Percentiles rank a stretch among this genome's conserved stretches.
phyloP scores from a whole-genome alignment of 306 rosid genomes.

The Vachellia pachyceras region DNA sequence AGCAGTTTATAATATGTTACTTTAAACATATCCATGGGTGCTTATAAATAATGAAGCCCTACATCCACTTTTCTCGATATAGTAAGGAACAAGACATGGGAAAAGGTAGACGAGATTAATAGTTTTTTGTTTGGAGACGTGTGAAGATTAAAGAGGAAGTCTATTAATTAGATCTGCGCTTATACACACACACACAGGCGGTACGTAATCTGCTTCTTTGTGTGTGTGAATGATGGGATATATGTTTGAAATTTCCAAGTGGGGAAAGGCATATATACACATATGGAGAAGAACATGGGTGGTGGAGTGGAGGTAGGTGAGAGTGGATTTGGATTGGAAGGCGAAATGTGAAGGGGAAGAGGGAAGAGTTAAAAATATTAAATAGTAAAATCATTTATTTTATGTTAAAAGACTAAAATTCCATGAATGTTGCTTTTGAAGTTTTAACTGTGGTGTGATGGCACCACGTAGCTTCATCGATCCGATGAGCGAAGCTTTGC shows the following conservation, averaged over 20 bases:
- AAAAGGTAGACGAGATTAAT: background rate
- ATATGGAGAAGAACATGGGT: background rate
- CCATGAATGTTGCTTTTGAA: background rate
- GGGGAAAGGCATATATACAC: background rate
- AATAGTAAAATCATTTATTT: background rate
- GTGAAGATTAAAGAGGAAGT: background rate
- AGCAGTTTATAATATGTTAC: too few species aligned
- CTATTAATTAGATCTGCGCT: background rate
- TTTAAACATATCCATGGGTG: too few species aligned
- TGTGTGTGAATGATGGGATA: too few species aligned
- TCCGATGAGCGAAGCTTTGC: background rate
- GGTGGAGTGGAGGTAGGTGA: slow-evolving; percentile 35
- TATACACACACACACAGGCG: too few species aligned
- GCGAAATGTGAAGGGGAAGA: background rate
- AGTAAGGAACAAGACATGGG: background rate
- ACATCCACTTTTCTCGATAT: background rate
- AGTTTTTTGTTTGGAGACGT: background rate
- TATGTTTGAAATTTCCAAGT: background rate
- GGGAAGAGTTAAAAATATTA: background rate
- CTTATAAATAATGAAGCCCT: too few species aligned
- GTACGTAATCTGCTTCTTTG: too few species aligned
- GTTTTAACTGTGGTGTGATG: slow-evolving; percentile 27
- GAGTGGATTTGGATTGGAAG: background rate
- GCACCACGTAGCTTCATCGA: slow-evolving; percentile 48
- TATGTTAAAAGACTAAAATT: background rate